Evolutionary conservation across 441 rosid genomes (phyloP), one percentile per base, ranked within the genome.

Genomic region (Manihot esculenta): DNA sequence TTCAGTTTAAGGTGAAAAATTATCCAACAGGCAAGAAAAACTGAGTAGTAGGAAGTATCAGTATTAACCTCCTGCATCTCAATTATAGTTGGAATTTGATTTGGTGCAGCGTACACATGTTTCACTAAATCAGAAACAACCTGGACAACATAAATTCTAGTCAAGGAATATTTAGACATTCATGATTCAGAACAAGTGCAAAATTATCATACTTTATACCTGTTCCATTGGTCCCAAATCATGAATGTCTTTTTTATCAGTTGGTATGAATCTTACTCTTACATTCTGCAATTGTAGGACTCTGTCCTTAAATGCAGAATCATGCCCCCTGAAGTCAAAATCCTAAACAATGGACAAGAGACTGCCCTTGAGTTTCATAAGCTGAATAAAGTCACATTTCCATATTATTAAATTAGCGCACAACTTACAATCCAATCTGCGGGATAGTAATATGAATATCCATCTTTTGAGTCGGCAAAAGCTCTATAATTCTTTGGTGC

Each of bases 251-350:
- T 72, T 81, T 72, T 84, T 89, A 11, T 83, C 78, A 0, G 98
- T 86, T 42, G 98, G 97, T 78, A 91, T 87, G 82, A 94, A 94
- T 73, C 99, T 86, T 64, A 89, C 97, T 70, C 97, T 82, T 57
- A 88, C 94, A 80, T 79, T 87, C 65, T 94, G 97, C 79, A 90
- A 74, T 72, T 92, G 96, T 75, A 82, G 27, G 57, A 76, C 77
- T 65, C 94, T 85, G 82, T 94, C 98, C 65, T 90, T 92, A 76
- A 92, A 90, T 17, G 97, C 99, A 48, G 98, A 92, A 80, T 92
- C 96, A 83, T 90, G 99, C 18, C 88, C 99, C 72, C 86, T 77
- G 83, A 87, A 92, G 51, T 92, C 97, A 64, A 90, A 94, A 57
- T 90, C 96, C 99, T 89, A 17, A 27, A 7, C 66, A 68, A 27